Percentiles rank a stretch among this genome's conserved stretches.
These are phyloP conservation scores for Oryza meridionalis DNA, from an alignment of 176 grass and related monocot genomes.

Conservation along the genomic window DNA sequence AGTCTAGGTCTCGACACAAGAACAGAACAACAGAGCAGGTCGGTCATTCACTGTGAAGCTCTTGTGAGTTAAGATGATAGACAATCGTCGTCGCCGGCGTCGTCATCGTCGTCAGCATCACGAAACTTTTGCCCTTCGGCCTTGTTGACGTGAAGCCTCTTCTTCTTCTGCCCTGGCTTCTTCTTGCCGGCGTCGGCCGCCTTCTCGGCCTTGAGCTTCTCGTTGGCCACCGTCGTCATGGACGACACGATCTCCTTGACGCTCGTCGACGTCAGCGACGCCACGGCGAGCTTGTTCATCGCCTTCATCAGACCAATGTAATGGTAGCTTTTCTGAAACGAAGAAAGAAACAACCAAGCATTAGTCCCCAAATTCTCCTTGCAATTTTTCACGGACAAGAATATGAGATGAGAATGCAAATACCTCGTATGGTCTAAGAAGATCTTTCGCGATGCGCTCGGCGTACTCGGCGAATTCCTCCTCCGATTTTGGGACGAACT, in stretches of 20 bases:
- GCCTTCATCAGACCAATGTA: not conserved
- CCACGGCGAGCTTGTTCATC: not conserved
- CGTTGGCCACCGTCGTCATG: not conserved
- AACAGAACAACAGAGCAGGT: not conserved
- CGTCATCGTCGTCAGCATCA: not conserved
- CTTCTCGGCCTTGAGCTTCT: not conserved
- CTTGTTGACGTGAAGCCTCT: not conserved
- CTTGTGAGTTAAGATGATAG: not conserved
- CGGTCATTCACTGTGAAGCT: not conserved
- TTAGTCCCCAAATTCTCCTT: not conserved
- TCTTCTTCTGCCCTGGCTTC: not conserved
- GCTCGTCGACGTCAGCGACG: not conserved
- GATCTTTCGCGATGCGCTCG: not conserved
- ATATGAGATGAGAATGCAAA: not conserved
- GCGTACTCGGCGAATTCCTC: not conserved
- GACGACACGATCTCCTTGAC: not conserved
- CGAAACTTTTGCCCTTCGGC: not conserved
- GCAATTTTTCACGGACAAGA: not conserved
- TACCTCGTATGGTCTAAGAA: not conserved
- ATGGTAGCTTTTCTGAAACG: not conserved
- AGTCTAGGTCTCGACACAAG: not conserved
- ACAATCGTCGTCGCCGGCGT: not conserved
- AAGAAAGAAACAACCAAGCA: not conserved
- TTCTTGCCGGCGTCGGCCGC: not conserved
- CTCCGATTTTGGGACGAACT: not conserved